A percentile compares a stretch with the other conserved stretches of the same genome.
Evolutionary conservation across 164 flowering plant genomes (phyloP).

Genomic region (Magnolia changhungtana): DNA sequence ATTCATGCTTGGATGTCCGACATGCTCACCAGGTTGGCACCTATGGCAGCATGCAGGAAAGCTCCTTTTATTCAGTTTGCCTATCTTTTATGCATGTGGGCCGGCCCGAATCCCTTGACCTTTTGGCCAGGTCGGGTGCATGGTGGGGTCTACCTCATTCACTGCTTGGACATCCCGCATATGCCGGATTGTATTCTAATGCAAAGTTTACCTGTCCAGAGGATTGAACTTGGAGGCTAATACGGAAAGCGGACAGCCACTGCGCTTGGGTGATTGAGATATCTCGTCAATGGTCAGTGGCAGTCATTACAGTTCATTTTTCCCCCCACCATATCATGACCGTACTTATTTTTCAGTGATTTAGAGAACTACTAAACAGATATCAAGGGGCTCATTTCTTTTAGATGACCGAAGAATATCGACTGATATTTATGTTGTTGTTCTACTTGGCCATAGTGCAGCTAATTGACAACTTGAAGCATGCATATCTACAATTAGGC

Average conservation of each 20-base stretch:
- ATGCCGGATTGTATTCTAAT: slow-evolving; percentile 8
- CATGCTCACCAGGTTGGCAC: background rate
- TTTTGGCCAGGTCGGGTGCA: no score
- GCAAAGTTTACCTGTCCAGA: slow-evolving; percentile 25
- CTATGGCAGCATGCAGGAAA: background rate
- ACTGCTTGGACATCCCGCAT: background rate
- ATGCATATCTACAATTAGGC: background rate
- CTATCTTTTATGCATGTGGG: background rate
- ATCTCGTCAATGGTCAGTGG: background rate
- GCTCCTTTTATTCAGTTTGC: background rate
- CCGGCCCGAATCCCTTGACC: background rate
- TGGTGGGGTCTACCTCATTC: no score
- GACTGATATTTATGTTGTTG: background rate
- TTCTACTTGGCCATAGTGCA: background rate
- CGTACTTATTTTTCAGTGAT: no score
- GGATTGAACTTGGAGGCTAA: slow-evolving; percentile 64
- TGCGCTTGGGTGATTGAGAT: background rate
- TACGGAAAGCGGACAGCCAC: slow-evolving; percentile 34
- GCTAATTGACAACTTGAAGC: background rate
- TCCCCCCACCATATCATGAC: background rate
- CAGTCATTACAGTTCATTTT: background rate
- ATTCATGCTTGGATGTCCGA: no score
- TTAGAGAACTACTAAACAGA: background rate
- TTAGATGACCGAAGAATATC: background rate
- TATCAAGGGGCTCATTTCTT: background rate